Base-by-base conservation (phyloP, 1,284 basidiomycete genomes). In the Pseudomicrostroma phylloplanum region DNA sequence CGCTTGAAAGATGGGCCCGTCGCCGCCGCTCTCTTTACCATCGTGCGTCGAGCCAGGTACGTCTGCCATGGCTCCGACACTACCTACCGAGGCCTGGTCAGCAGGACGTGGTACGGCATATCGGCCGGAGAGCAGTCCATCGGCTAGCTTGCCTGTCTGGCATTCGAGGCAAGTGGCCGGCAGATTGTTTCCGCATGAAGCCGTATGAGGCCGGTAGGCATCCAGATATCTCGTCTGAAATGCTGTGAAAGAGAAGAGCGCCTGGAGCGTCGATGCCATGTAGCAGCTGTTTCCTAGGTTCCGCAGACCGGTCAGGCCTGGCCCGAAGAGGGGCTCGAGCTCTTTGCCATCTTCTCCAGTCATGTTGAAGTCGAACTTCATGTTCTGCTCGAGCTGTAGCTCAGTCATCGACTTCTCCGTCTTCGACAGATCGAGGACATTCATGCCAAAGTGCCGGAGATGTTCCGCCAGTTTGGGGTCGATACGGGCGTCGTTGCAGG, bases 261-360 rank as follows among this genome's bases (percentile, higher is more conserved):
- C 85, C 81, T 98, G 94, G 0, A 97, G 80, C 19, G 92, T 88
- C 0, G 93, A 96, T 0, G 92, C 91, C 87, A 98, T 91, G 82
- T 98, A 98, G 80, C 96, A 98, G 80, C 92, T 92, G 81, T 97
- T 98, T 1, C 94, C 96, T 0, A 99, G 85, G 78, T 99, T 98
- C 49, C 86, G 83, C 1, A 98, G 81, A 1, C 94, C 96, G 0
- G 94, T 97, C 46, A 92, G 80, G 0, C 90, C 91, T 0, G 88
- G 86, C 0, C 94, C 96, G 76, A 89, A 94, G 13, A 96, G 81
- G 0, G 93, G 93, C 75, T 91, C 85, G 6, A 97, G 83, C 9
- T 90, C 88, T 59, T 89, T 87, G 9, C 93, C 94, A 60, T 91
- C 88, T 62, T 93, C 90, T n/a, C 86, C 87, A 0, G 89, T 92